phyloP scores from a whole-genome alignment of 2,329 filamentous ascomycete genomes.

The Aureobasidium uvarum region DNA sequence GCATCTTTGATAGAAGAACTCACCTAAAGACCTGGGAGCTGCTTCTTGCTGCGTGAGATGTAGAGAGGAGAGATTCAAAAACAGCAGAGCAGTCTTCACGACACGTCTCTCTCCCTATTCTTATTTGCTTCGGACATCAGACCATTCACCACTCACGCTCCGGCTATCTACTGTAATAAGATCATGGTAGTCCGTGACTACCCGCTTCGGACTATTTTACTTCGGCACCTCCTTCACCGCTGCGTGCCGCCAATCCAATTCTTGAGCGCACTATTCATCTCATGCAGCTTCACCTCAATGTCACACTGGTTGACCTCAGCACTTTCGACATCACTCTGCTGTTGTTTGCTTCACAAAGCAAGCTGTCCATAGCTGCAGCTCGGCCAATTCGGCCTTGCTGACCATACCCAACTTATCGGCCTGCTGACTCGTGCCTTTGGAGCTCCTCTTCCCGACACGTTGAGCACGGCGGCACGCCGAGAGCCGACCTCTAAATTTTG shows the following conservation, averaged over 20 bases:
- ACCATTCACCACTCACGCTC: not conserved
- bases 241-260: not conserved
- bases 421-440: constrained; percentile 9
- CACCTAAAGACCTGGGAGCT: not conserved
- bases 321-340: not conserved
- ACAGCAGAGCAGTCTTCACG: not conserved
- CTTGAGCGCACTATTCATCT: not conserved
- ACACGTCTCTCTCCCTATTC: not conserved
- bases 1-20: not conserved
- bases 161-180: not conserved
- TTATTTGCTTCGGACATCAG: constrained; percentile 17
- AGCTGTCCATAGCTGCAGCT: not conserved
- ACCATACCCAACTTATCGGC: constrained; percentile 15
- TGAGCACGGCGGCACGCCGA: not conserved
- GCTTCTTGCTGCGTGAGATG: not conserved
- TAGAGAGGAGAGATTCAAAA: not conserved
- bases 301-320: not conserved
- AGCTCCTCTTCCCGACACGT: constrained; percentile 10
- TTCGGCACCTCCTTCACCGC: not conserved
- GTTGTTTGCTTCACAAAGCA: not conserved
- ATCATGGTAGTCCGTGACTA: not conserved
- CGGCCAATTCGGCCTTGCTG: constrained; percentile 11
- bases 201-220: not conserved
- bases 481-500: not conserved
- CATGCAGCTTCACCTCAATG: not conserved